phyloP scores from a whole-genome alignment of 495 filamentous ascomycete genomes.

The Margaritispora aquatica region DNA sequence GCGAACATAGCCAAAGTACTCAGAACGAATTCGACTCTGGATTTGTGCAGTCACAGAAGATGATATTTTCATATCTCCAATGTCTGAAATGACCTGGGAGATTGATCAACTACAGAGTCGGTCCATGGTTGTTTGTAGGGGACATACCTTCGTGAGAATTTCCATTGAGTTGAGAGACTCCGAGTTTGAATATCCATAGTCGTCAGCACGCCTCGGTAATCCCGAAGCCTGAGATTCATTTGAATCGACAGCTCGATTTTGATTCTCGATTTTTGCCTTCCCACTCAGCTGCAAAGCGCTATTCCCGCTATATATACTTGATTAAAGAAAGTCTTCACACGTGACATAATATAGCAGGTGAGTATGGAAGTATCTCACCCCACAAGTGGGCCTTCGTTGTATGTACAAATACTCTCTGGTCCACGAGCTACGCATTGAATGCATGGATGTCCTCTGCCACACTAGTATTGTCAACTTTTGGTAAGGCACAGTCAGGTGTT shows the following conservation, averaged over 20 bases:
- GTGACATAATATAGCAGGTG: background rate
- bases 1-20: background rate
- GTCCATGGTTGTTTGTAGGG: background rate
- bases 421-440: slow-evolving; percentile 1
- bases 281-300: background rate
- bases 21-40: background rate
- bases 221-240: background rate
- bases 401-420: background rate
- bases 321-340: no score
- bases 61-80: background rate
- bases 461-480: background rate
- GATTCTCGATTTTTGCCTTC: background rate
- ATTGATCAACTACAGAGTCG: background rate
- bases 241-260: background rate
- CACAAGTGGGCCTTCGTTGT: background rate
- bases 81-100: background rate
- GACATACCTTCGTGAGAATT: background rate
- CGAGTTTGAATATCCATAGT: slow-evolving; percentile 1
- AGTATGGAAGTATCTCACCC: no score
- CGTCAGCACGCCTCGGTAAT: background rate
- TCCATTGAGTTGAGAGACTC: background rate
- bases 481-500: background rate
- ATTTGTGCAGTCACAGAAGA: background rate
- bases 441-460: slow-evolving; percentile 1
- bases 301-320: no score